Evolutionary conservation across 2,329 filamentous ascomycete genomes (phyloP), one percentile per base, ranked within the genome.

Genomic region (Claviceps quebecensis): DNA sequence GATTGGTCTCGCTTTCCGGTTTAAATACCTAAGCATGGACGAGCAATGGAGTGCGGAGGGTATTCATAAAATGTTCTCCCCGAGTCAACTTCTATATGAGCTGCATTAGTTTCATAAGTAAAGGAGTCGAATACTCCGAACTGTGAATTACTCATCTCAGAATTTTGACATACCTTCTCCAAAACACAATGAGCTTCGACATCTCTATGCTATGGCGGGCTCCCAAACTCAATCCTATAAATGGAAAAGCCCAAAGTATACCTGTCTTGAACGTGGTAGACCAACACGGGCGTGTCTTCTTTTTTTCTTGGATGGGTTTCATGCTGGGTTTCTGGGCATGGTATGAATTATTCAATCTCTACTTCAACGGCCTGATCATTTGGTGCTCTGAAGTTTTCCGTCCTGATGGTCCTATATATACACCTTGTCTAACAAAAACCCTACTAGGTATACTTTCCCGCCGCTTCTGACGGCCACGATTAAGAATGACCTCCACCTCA

Each of bases 291-390:
- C 78, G 88, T 6, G 88, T 93, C 0, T 95, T 94, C 68, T 88
- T 90, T 72, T 95, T 95, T 70, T 86, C 85, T 1, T 93, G 86
- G 81, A 76, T 89, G 47, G 86, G 86, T 2, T 93, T 93, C 67
- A 82, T 93, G 76, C 78, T 91, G 50, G 84, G 86, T 7, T 95
- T 95, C 68, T 87, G 87, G 76, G 89, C 87, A 11, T 95, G 86
- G 86, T 67, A 52, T 54, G 63, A 58, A 26, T 23, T 26, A 29
- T 29, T 34, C 26, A 9, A 8, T 41, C 38, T n/a, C 17, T 22
- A 6, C 16, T 23, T 7, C 22, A 44, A 16, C 4, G 13, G 1
- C 13, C 5, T 23, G 8, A 34, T 34, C 7, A 7, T 29, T 34
- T 44, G 14, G 34, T 34, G 23, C 11, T 17, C 22, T 14, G 17